These are phyloP conservation scores for Salix purpurea DNA, from an alignment of 345 rosid genomes.

Conservation along the genomic window DNA sequence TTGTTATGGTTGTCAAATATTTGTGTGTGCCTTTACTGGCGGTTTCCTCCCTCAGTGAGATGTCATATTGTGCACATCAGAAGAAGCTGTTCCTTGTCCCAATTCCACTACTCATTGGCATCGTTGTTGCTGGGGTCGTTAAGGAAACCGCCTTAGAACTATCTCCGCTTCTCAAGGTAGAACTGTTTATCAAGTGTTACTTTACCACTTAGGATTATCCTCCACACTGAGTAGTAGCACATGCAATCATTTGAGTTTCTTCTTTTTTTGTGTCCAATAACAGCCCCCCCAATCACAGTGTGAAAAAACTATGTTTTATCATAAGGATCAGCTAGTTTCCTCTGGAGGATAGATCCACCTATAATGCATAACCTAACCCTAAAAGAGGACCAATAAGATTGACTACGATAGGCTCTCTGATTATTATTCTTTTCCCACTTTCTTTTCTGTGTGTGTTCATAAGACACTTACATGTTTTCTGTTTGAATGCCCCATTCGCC, in stretches of 20 bases:
- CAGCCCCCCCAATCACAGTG: no score
- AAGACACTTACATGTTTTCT: no score
- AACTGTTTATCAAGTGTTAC: slow-evolving; percentile 4
- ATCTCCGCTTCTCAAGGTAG: slow-evolving; percentile 75
- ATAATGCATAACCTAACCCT: neutral
- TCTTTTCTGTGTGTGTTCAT: no score
- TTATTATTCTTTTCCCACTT: neutral
- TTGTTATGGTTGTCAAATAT: slow-evolving; percentile 56
- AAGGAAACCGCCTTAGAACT: slow-evolving; percentile 55
- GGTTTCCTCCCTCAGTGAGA: slow-evolving; percentile 83
- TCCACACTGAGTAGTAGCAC: neutral
- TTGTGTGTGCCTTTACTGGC: slow-evolving; percentile 64
- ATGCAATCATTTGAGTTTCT: neutral
- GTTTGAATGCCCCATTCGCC: no score
- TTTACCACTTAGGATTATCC: neutral
- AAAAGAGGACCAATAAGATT: neutral
- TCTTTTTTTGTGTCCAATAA: no score
- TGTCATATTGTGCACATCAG: slow-evolving; percentile 92
- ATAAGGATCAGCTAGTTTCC: neutral
- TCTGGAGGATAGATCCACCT: neutral
- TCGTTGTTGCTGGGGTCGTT: slow-evolving; percentile 50
- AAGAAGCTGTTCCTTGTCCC: slow-evolving; percentile 65
- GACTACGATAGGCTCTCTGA: neutral
- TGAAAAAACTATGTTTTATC: no score
- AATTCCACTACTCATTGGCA: slow-evolving; percentile 62